These are phyloP conservation scores for Leishmania mexicana DNA, from an alignment of 208 protist genomes.

Conservation along the genomic window DNA sequence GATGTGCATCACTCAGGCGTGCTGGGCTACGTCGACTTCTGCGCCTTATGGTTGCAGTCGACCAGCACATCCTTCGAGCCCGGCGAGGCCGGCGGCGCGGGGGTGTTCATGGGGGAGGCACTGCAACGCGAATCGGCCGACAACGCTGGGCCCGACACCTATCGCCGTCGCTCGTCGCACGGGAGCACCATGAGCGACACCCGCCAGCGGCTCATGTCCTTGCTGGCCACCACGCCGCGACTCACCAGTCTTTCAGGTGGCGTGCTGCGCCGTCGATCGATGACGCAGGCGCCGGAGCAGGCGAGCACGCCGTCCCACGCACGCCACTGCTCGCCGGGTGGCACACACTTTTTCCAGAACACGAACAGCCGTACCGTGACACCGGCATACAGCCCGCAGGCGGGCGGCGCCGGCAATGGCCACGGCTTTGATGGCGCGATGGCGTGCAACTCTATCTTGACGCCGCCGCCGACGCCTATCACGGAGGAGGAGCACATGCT, in stretches of 20 bases:
- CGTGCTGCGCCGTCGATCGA: constrained; percentile 16
- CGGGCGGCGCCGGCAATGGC: background rate
- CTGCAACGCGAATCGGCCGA: constrained; percentile 19
- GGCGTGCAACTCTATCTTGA: background rate
- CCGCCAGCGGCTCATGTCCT: constrained; percentile 16
- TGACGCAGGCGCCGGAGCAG: background rate
- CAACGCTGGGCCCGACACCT: background rate
- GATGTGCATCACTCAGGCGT: constrained; percentile 57
- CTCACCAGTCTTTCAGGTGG: constrained; percentile 2
- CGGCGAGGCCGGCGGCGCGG: background rate
- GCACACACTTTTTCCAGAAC: background rate
- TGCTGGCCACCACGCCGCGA: constrained; percentile 20
- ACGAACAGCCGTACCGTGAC: background rate
- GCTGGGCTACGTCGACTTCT: constrained; percentile 78
- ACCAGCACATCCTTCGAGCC: background rate
- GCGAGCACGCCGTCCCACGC: background rate
- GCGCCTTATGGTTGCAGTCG: constrained; percentile 52
- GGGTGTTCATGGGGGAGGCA: constrained; percentile 2
- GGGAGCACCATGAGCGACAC: background rate
- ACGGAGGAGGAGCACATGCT: constrained; percentile 61
- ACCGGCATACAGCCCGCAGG: too few relatives aligned
- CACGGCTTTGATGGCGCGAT: background rate
- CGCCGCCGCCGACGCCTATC: constrained; percentile 15
- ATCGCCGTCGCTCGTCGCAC: constrained; percentile 11
- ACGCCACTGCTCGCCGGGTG: background rate